Base-by-base conservation (phyloP, 805 yeast genomes). In the Yamadazyma sp. region DNA sequence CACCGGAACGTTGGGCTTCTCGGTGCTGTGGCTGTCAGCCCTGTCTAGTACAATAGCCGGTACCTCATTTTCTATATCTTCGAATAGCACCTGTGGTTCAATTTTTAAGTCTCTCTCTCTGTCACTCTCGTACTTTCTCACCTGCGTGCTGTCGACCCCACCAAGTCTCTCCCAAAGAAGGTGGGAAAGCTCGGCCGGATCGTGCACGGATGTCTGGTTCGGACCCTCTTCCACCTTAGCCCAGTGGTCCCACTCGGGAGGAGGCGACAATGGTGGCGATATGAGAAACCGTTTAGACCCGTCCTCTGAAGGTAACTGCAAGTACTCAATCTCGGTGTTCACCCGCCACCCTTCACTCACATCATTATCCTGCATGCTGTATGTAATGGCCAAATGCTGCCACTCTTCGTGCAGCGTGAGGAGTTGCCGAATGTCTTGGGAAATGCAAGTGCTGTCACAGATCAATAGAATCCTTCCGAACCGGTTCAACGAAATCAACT, bases 191-290 rank as follows among this genome's bases (percentile, higher is more conserved):
- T 69, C 72, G 23, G 54, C 53, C 1, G 70, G 67, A 12, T 70
- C 58, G 37, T 55, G 56, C 4, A 68, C 52, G 0, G 71, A 39
- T 33, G 58, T 54, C 20, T 52, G 48, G 37, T 60, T 59, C 7
- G 74, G 74, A 0, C 70, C 69, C 9, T 67, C 73, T 42, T 68
- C 74, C 0, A 52, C 61, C 33, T 53, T 62, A 34, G 58, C 59
- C 63, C 65, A 68, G 37, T 65, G 64, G 41, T 66, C 59, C 74
- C 74, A 68, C 30, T 62, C 74, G 0, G 65, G 48, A 3, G 67
- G 73, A 0, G 74, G 74, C 7, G 71, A 66, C 6, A 62, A 45
- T 6, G 74, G 74, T 3, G 74, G 74, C 33, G 68, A 64, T n/a
- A 68, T 68, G 31, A 68, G 60, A 38, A 67, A 68, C 11, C 73